Percentiles rank a stretch among this genome's conserved stretches.
These are phyloP conservation scores for Trypanosoma mega DNA, from an alignment of 208 protist genomes.

Conservation along the genomic window DNA sequence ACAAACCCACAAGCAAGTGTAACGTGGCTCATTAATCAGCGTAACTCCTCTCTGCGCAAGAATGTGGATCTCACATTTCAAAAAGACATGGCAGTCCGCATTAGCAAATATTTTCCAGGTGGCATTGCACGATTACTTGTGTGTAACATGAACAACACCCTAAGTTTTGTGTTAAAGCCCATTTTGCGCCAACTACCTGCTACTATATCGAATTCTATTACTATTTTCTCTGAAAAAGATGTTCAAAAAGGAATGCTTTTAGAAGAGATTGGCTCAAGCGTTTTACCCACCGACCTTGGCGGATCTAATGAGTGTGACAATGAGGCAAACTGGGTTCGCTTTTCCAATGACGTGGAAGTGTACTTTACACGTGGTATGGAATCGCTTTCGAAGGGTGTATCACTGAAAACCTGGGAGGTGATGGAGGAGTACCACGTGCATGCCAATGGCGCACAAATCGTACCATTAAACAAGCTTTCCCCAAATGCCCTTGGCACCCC, in stretches of 20 bases:
- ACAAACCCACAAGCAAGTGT: constrained; percentile 52
- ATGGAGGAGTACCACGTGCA: too few species aligned
- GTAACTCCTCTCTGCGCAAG: constrained; percentile 44
- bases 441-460: too few species aligned
- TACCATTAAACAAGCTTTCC: too few species aligned
- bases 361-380: too few species aligned
- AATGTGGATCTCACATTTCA: constrained; percentile 74
- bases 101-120: constrained; percentile 70
- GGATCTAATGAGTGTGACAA: constrained; percentile 60
- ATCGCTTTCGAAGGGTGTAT: too few species aligned
- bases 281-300: constrained; percentile 56
- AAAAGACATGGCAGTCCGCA: constrained; percentile 58
- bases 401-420: too few species aligned
- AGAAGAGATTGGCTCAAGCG: constrained; percentile 45
- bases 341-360: constrained; percentile 39
- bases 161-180: constrained; percentile 52
- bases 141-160: constrained; percentile 58
- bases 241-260: constrained; percentile 43
- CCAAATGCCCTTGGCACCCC: too few species aligned
- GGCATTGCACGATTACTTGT: constrained; percentile 68
- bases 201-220: constrained; percentile 60
- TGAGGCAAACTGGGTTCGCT: constrained; percentile 34
- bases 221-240: constrained; percentile 46
- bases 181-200: constrained; percentile 54
- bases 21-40: constrained; percentile 69